Evolutionary conservation across 2,329 filamentous ascomycete species (phyloP).

Genomic region (Torrubiellomyces zombiae): DNA sequence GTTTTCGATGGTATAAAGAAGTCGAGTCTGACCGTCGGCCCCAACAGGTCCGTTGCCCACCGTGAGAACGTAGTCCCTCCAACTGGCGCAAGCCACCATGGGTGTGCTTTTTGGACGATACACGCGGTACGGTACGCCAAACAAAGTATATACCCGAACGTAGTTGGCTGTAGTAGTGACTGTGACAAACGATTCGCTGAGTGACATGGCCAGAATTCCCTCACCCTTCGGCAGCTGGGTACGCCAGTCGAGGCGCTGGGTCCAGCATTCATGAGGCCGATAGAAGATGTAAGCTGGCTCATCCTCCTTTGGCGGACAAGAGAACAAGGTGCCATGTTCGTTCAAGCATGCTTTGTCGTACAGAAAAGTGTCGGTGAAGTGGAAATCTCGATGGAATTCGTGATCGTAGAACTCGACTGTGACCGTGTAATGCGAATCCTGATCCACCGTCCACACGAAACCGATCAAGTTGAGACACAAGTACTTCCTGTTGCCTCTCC

Average conservation of each 20-base stretch:
- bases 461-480: constrained; percentile 86
- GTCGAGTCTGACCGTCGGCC: constrained; percentile 57
- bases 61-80: constrained; percentile 91
- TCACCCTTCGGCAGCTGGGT: constrained; percentile 80
- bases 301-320: constrained; percentile 54
- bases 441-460: constrained; percentile 92
- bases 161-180: constrained; percentile 79
- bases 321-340: constrained; percentile 72
- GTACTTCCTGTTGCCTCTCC: constrained; percentile 87
- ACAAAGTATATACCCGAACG: constrained; percentile 82
- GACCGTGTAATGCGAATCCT: constrained; percentile 83
- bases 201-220: constrained; percentile 68
- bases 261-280: constrained; percentile 94
- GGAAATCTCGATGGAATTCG: constrained; percentile 81
- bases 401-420: constrained; percentile 97
- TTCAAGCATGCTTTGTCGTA: constrained; percentile 93
- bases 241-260: constrained; percentile 75
- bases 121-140: constrained; percentile 74
- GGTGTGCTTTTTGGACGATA: constrained; percentile 85
- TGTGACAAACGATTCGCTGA: constrained; percentile 82
- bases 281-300: constrained; percentile 77
- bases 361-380: constrained; percentile 89
- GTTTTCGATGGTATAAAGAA: constrained; percentile 88
- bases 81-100: constrained; percentile 83
- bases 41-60: constrained; percentile 82